A percentile compares a stretch with the other conserved stretches of the same genome.
phyloP scores from a whole-genome alignment of 805 yeast genomes.

The Candida suzukii region DNA sequence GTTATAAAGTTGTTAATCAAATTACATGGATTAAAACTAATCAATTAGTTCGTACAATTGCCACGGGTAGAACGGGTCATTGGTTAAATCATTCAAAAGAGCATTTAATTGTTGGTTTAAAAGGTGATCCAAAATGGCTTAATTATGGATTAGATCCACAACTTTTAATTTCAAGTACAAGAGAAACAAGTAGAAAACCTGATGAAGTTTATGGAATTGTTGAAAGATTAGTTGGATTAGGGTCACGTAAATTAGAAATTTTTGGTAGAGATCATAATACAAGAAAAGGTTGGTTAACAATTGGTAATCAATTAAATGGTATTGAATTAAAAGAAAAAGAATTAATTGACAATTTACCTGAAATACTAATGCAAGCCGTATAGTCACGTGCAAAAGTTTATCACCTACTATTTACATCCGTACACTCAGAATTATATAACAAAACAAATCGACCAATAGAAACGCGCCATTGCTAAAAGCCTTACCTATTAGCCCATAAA shows the following conservation, averaged over 20 bases:
- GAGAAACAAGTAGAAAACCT: constrained; percentile 89
- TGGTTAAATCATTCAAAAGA: constrained; percentile 96
- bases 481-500: too few species aligned
- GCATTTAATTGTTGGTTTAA: constrained; percentile 78
- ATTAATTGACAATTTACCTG: constrained; percentile 20
- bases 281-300: constrained; percentile 84
- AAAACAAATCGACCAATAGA: too few species aligned
- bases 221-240: constrained; percentile 74
- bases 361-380: constrained; percentile 12
- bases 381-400: too few species aligned
- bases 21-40: constrained; percentile 87
- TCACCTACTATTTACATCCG: too few species aligned
- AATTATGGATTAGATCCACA: constrained; percentile 64
- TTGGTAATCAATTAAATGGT: constrained; percentile 73
- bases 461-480: too few species aligned
- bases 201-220: constrained; percentile 82
- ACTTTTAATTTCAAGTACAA: constrained; percentile 69
- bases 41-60: constrained; percentile 80
- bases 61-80: constrained; percentile 95
- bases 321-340: constrained; percentile 52
- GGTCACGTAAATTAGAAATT: constrained; percentile 75
- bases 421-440: too few species aligned
- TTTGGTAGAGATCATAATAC: constrained; percentile 85
- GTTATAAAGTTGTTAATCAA: constrained; percentile 72
- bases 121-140: constrained; percentile 75